Evolutionary conservation across 148 eudicot species (phyloP).

Genomic region (Nyssa sinensis): DNA sequence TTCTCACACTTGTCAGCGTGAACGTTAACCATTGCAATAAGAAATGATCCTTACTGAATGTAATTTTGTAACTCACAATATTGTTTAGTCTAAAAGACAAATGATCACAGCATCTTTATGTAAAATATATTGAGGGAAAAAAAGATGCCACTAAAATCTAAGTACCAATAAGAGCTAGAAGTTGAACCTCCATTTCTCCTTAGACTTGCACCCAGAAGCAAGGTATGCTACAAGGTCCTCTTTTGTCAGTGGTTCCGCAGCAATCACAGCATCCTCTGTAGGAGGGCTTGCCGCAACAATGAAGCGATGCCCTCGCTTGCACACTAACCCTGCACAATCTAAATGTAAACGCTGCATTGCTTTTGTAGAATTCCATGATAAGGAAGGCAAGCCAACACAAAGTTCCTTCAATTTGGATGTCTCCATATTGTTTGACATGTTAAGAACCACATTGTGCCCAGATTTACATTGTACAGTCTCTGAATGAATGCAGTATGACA

Average conservation of each 20-base stretch:
- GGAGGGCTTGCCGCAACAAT: conserved; percentile 95
- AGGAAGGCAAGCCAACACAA: conserved; percentile 25
- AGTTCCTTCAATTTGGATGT: conserved; percentile 33
- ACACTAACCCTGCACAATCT: conserved; percentile 20
- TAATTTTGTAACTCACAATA: neutral
- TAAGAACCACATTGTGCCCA: conserved; percentile 17
- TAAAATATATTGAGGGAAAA: neutral
- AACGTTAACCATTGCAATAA: no score
- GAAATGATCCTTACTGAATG: no score
- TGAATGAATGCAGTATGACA: conserved; percentile 41
- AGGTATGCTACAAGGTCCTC: conserved; percentile 87
- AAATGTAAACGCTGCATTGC: conserved; percentile 26
- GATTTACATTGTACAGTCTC: conserved; percentile 41
- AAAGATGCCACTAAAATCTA: conserved; percentile 14
- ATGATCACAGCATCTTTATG: neutral
- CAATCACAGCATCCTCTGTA: conserved; percentile 68
- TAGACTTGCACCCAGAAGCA: conserved; percentile 97
- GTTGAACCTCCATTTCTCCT: conserved; percentile 90
- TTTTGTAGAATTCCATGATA: conserved; percentile 33
- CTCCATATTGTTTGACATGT: conserved; percentile 12
- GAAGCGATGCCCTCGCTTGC: conserved; percentile 35
- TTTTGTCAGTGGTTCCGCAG: conserved; percentile 85
- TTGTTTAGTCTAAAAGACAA: neutral
- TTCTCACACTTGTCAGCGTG: no score
- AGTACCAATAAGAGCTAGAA: conserved; percentile 38